Evolutionary conservation across 202 grass and related monocot genomes (phyloP).

Genomic region (Carex sylvatica): DNA sequence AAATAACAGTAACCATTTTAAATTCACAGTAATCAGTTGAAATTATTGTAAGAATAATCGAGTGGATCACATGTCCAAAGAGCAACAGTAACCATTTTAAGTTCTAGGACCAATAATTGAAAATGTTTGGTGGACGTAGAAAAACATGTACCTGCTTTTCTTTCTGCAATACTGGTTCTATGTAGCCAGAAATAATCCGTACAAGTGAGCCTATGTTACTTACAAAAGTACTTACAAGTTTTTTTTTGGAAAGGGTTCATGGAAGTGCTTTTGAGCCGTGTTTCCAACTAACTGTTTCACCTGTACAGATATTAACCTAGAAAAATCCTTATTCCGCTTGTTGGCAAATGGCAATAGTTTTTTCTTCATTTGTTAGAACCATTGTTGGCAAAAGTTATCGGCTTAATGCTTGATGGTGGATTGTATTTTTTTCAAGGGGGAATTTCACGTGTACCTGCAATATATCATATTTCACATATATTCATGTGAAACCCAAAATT

Average conservation of each 20-base stretch:
- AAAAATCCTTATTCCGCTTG: background rate
- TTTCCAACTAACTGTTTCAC: background rate
- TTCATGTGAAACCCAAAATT: background rate
- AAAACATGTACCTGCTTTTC: background rate
- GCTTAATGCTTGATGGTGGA: background rate
- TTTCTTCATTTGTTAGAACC: background rate
- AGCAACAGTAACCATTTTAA: background rate
- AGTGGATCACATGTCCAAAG: background rate
- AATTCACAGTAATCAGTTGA: too few relatives aligned
- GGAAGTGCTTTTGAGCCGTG: background rate
- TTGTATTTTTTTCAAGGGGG: background rate
- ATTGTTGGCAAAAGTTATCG: background rate
- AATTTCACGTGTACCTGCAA: background rate
- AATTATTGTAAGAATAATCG: background rate
- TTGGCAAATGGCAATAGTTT: background rate
- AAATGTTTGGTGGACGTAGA: background rate
- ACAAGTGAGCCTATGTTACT: background rate
- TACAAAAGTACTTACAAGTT: background rate
- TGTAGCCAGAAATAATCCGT: background rate
- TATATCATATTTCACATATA: background rate
- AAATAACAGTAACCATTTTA: too few relatives aligned
- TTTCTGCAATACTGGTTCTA: background rate
- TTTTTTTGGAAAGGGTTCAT: background rate
- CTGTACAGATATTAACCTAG: background rate
- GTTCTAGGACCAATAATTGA: background rate